A percentile compares a stretch with the other conserved stretches of the same genome.
phyloP scores from a whole-genome alignment of 1,139 yeast species.

The Suhomyces terraborum region DNA sequence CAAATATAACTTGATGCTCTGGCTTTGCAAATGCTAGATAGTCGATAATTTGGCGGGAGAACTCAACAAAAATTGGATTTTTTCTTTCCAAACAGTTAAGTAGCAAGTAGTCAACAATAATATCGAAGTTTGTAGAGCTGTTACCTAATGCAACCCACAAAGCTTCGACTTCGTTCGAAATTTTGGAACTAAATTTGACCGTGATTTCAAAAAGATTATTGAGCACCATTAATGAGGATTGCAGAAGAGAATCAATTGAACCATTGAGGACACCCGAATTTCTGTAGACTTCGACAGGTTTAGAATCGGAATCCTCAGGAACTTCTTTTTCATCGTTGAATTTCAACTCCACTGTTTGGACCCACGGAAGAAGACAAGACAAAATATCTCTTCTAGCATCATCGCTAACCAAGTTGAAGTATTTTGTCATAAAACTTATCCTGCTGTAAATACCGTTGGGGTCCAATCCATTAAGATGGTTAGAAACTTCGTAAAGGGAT shows the following conservation, averaged over 20 bases:
- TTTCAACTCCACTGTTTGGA: slow-evolving; percentile 71
- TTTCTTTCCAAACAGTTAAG: slow-evolving; percentile 69
- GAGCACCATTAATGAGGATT: slow-evolving; percentile 74
- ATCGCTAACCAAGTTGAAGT: slow-evolving; percentile 61
- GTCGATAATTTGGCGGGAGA: slow-evolving; percentile 77
- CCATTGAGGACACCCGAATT: background rate
- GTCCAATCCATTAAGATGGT: slow-evolving; percentile 58
- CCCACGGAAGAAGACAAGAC: slow-evolving; percentile 86
- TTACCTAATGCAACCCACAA: slow-evolving; percentile 91
- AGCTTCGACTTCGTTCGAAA: slow-evolving; percentile 88
- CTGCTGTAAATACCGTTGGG: slow-evolving; percentile 60
- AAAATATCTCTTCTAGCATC: slow-evolving; percentile 71
- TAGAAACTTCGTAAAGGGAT: slow-evolving; percentile 69
- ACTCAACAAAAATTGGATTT: slow-evolving; percentile 74
- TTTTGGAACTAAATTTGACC: slow-evolving; percentile 66
- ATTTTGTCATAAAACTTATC: slow-evolving; percentile 72
- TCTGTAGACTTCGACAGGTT: background rate
- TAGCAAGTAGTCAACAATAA: slow-evolving; percentile 70
- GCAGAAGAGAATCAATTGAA: slow-evolving; percentile 12
- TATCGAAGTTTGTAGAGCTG: slow-evolving; percentile 65
- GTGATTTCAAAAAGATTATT: slow-evolving; percentile 85
- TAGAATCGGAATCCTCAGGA: slow-evolving; percentile 26
- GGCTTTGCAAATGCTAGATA: slow-evolving; percentile 65
- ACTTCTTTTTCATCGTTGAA: slow-evolving; percentile 25
- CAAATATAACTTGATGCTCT: slow-evolving; percentile 50